These are phyloP conservation scores for Glycine latifolia DNA, from an alignment of 306 rosid genomes.

Conservation along the genomic window DNA sequence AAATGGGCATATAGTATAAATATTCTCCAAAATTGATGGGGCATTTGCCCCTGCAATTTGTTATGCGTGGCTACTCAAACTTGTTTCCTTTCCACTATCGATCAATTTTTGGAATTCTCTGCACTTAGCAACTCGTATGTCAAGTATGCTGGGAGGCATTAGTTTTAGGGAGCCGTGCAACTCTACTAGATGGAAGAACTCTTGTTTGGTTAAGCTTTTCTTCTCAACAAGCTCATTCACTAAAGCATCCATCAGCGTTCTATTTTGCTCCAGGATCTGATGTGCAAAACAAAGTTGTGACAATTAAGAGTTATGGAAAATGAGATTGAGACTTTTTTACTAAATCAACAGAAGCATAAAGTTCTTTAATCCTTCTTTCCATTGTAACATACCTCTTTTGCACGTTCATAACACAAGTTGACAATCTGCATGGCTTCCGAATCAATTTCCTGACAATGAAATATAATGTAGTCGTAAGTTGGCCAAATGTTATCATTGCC, in stretches of 20 bases:
- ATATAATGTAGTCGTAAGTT: not conserved
- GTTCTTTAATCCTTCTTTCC: not conserved
- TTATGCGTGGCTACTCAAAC: constrained; percentile 48
- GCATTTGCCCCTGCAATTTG: constrained; percentile 14
- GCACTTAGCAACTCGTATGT: constrained; percentile 69
- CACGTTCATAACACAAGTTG: constrained; percentile 75
- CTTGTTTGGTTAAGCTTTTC: constrained; percentile 85
- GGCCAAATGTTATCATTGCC: constrained; percentile 20
- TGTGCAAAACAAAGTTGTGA: too few relatives aligned
- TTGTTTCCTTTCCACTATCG: constrained; percentile 47
- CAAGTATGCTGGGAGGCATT: constrained; percentile 72
- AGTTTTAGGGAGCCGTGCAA: constrained; percentile 71
- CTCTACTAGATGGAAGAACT: constrained; percentile 73
- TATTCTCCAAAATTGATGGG: constrained; percentile 40
- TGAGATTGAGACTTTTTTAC: not conserved
- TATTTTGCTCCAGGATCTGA: constrained; percentile 82
- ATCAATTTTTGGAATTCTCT: constrained; percentile 43
- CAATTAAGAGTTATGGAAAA: not conserved
- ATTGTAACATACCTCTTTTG: constrained; percentile 74
- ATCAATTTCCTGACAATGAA: constrained; percentile 74
- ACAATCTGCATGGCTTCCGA: constrained; percentile 76
- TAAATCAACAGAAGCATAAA: not conserved
- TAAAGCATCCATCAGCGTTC: constrained; percentile 75
- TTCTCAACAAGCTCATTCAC: constrained; percentile 79
- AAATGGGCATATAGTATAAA: not conserved